Conservation (phyloP, 352 stramenopile species). For the Phytophthora cryptogea region DNA sequence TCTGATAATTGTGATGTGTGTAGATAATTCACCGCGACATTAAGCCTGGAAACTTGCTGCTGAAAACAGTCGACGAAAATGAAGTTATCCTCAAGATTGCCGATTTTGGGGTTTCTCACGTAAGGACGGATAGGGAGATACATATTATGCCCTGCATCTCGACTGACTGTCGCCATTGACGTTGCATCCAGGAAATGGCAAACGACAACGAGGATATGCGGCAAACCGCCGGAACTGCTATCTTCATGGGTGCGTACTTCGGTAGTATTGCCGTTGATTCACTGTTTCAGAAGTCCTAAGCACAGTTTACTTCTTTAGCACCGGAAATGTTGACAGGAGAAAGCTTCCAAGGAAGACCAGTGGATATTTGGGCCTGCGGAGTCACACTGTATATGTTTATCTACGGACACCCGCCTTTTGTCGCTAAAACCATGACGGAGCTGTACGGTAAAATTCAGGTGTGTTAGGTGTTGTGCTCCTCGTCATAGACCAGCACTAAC, state of each 20-base stretch:
- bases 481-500: background rate
- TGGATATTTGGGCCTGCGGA: conserved; percentile 96
- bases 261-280: background rate
- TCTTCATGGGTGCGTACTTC: conserved; percentile 64
- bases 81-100: conserved; percentile 80
- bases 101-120: conserved; percentile 83
- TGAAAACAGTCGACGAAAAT: conserved; percentile 59
- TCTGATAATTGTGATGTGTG: background rate
- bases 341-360: conserved; percentile 73
- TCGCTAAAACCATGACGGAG: conserved; percentile 86
- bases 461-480: conserved; percentile 33
- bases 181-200: conserved; percentile 59
- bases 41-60: conserved; percentile 78
- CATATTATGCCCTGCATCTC: no score
- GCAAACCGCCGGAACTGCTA: conserved; percentile 75
- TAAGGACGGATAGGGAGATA: conserved; percentile 20
- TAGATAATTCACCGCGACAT: conserved; percentile 86
- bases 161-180: background rate
- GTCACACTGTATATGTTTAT: conserved; percentile 97
- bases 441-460: conserved; percentile 93
- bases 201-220: conserved; percentile 72
- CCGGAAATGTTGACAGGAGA: conserved; percentile 83
- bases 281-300: background rate
- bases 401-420: conserved; percentile 93
- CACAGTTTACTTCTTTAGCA: conserved; percentile 28